Evolutionary conservation across 176 grass and related monocot species (phyloP), one percentile per base, ranked within the genome.

Genomic region (Juncus effusus): DNA sequence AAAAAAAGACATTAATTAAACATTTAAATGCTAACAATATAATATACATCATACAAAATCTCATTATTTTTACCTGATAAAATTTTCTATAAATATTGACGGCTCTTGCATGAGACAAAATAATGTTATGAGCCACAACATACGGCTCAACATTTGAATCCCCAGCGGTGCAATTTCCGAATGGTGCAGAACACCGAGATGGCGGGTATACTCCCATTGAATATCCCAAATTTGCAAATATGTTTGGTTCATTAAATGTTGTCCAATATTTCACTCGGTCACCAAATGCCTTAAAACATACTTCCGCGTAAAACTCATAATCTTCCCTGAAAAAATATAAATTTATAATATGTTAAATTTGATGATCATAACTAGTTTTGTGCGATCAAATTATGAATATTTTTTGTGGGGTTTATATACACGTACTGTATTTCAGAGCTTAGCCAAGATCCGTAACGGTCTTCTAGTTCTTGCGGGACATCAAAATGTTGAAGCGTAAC

Each of bases 121-220:
- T 83, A 13, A 87, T 80, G 66, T 87, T 90, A 58, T 96, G 87
- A 13, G 58, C 87, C 38, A 49, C 84, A 73, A 76, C 47, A 76
- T 96, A 90, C 57, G 91, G 91, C 51, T 96, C 87, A 2, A 53
- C 58, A 40, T 74, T 72, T 40, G 91, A 96, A 74, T 96, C 81
- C 38, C 81, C 91, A 28, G 50, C 69, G 51, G 42, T 3, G 10
- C 91, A 91, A 40, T 76, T 74, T 4, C 84, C 87, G 70, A 59
- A 90, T 6, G 84, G 79, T 36, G 55, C 5, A 14, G 91, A 88
- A 71, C 84, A 90, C 19, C 8, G 76, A 40, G 10, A 51, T 4
- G 87, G 87, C 38, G 87, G 83, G 65, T 78, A 68, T 16, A 1
- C 6, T 44, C 87, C 83, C 2, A 0, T 36, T 0, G 39, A 4